A percentile compares a stretch with the other conserved stretches of the same genome.
phyloP scores from a whole-genome alignment of 192 early-diverging fungal species.

The Coemansia sp. region DNA sequence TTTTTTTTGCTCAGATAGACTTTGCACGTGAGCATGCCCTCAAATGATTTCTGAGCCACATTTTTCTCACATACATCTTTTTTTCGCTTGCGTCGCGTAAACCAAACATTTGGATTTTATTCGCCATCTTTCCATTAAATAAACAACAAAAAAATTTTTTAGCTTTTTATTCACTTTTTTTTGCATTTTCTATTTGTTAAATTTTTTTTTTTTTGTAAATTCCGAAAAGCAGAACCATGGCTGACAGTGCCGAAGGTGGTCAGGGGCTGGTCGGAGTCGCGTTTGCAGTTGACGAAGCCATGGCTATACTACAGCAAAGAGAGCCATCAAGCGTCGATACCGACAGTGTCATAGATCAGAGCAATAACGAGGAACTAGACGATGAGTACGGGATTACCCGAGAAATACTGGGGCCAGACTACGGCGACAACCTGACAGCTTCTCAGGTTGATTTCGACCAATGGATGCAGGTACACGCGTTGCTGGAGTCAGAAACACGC shows the following conservation, averaged over 20 bases:
- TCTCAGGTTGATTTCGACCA: slow-evolving; percentile 37
- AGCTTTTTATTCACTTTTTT: too few relatives aligned
- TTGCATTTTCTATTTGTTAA: background rate
- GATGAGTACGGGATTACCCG: slow-evolving; percentile 22
- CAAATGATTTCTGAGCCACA: too few relatives aligned
- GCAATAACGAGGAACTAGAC: background rate
- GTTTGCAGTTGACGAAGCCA: slow-evolving; percentile 13
- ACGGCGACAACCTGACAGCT: slow-evolving; percentile 16
- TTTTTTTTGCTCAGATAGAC: background rate
- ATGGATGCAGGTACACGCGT: slow-evolving; percentile 39
- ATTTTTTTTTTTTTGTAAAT: background rate
- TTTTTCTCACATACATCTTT: too few relatives aligned
- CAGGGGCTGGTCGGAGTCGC: background rate
- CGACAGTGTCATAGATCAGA: background rate
- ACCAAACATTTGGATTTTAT: too few relatives aligned
- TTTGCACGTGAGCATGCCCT: background rate
- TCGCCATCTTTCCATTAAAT: too few relatives aligned
- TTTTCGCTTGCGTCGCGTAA: too few relatives aligned
- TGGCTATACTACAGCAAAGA: slow-evolving; percentile 8
- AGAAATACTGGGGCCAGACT: slow-evolving; percentile 25
- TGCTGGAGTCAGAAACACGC: slow-evolving; percentile 5
- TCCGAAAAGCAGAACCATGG: background rate
- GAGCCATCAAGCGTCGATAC: background rate
- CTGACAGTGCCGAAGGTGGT: background rate
- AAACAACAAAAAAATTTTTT: background rate